Base-by-base conservation (phyloP, 768 basidiomycete genomes). In the Collybiopsis luxurians region DNA sequence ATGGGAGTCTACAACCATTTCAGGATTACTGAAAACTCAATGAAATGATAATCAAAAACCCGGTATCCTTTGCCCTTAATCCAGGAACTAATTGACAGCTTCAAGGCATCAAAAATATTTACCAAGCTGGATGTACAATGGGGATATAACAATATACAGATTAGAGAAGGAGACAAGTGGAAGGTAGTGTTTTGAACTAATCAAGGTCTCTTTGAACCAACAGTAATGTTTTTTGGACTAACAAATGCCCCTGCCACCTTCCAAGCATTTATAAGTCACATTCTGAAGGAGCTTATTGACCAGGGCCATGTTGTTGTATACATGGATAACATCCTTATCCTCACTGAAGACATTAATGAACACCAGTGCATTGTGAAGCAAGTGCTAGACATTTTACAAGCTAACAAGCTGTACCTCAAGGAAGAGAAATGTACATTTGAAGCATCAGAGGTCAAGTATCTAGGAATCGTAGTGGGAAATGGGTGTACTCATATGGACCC, bases 171-270 rank as follows among this genome's bases (percentile, higher is more conserved):
- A 2, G 70, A 79, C 55, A 66, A 78, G 59, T 74, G 70, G 71
- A 80, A 80, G 60, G 75, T 72, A 1, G 73, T 74, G 0, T 80
- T 81, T 63, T 56, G 43, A 1, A 74, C 69, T 0, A 67, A 71
- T n/a, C 59, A 59, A 24, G 76, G 77, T 1, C 60, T 71, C 0
- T 79, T 70, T 50, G 71, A 81, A 67, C 72, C 67, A 4, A 57
- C 66, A 1, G 75, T 80, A 3, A 79, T 80, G 75, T 77, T 71
- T 51, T 76, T 73, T 40, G 72, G 74, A 0, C 49, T 72, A 7
- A 64, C 61, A 43, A 75, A 78, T 45, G 62, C 76, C 23, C 63
- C 65, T 6, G 57, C 62, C 11, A 73, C 63, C 0, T 54, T 65
- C 6, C 61, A 79, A 4, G 46, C 70, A 0, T 64, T 76, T 2